These are phyloP conservation scores for slime mould (Dictyostelium discoideum) DNA, from an alignment of 78 protist genomes.

Conservation along the genomic window DNA sequence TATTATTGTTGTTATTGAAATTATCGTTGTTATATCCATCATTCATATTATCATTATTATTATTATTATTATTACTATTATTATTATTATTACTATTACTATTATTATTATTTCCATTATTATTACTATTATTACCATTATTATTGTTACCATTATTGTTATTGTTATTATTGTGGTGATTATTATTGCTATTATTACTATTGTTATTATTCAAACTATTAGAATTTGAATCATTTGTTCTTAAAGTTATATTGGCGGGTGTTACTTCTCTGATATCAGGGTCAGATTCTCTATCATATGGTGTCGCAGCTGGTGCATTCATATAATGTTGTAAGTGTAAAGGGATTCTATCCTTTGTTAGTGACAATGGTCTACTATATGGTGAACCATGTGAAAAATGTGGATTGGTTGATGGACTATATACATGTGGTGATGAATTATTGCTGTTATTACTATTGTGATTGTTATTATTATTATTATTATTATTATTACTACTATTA, in stretches of 20 bases:
- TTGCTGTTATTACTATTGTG: neutral
- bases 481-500: neutral
- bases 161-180: neutral
- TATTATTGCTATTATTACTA: neutral
- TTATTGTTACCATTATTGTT: neutral
- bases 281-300: neutral
- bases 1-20: neutral
- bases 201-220: neutral
- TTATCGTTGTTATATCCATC: neutral
- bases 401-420: neutral
- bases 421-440: slow-evolving; percentile 1
- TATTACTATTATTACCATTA: neutral
- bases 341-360: slow-evolving; percentile 49
- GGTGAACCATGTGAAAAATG: slow-evolving; percentile 22
- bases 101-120: neutral
- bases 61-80: neutral
- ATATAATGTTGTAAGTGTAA: slow-evolving; percentile 46
- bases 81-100: neutral
- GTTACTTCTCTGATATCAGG: slow-evolving; percentile 60
- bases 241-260: slow-evolving; percentile 23
- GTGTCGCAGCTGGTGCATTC: neutral
- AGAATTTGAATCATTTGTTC: neutral
- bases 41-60: neutral
- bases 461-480: neutral
- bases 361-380: slow-evolving; percentile 11